Percentiles rank a stretch among this genome's conserved stretches.
Conservation (phyloP, 2,329 filamentous ascomycete genomes). For the Diaporthe sp. region DNA sequence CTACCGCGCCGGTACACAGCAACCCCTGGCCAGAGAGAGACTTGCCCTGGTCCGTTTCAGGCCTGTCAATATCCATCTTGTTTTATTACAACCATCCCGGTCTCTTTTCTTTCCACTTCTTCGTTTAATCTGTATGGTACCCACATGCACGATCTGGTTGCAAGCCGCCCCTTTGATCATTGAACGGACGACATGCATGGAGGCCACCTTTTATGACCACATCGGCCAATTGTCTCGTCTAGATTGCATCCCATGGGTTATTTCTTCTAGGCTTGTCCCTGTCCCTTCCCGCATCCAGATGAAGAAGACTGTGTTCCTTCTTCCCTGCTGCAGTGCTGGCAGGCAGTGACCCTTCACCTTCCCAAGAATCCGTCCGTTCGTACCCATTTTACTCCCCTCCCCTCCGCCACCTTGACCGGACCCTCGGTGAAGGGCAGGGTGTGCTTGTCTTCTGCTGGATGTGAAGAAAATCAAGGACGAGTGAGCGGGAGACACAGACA, state of each 20-base stretch:
- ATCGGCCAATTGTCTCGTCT: conserved; percentile 35
- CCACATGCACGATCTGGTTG: conserved; percentile 32
- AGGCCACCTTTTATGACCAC: conserved; percentile 34
- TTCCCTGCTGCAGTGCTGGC: conserved; percentile 31
- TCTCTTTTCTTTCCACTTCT: conserved; percentile 25
- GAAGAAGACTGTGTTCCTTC: conserved; percentile 22
- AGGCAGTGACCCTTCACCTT: conserved; percentile 25
- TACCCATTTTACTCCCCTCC: conserved; percentile 17
- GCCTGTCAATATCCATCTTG: conserved; percentile 37
- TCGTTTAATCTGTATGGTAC: conserved; percentile 29
- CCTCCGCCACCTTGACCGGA: conserved; percentile 14
- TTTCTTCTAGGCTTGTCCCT: conserved; percentile 36
- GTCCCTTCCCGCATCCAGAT: conserved; percentile 22
- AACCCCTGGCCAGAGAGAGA: conserved; percentile 19
- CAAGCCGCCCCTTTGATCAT: conserved; percentile 38
- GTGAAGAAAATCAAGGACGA: conserved; percentile 29
- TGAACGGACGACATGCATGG: conserved; percentile 32
- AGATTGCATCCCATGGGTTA: conserved; percentile 29
- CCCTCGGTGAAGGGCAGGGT: conserved; percentile 31
- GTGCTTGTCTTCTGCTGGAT: conserved; percentile 24
- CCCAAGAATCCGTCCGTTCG: conserved; percentile 15
- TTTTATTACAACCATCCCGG: conserved; percentile 35
- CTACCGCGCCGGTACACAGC: conserved; percentile 18
- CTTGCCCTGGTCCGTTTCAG: conserved; percentile 30
- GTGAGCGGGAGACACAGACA: conserved; percentile 10